phyloP scores from a whole-genome alignment of 495 filamentous ascomycete genomes.

The Neurospora sp. region DNA sequence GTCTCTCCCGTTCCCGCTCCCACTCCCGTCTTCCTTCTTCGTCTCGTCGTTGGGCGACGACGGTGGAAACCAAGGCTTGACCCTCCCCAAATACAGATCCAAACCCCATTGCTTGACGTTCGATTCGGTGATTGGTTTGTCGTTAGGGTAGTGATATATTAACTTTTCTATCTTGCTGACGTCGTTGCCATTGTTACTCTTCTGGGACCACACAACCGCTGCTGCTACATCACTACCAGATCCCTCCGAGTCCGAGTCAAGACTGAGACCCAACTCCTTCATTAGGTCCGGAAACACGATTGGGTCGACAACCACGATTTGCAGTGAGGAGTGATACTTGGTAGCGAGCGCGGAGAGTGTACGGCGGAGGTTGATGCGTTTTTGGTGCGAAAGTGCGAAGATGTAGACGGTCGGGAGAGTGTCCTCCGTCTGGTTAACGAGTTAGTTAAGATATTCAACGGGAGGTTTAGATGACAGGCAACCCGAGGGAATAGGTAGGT shows the following conservation, averaged over 20 bases:
- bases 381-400: constrained; percentile 14
- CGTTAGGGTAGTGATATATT: constrained; percentile 25
- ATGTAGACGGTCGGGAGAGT: constrained; percentile 34
- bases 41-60: constrained; percentile 5
- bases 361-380: constrained; percentile 15
- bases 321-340: constrained; percentile 30
- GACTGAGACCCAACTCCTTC: constrained; percentile 21
- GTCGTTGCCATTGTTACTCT: background rate
- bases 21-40: background rate
- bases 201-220: background rate
- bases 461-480: too few relatives aligned
- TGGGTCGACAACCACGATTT: constrained; percentile 30
- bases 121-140: constrained; percentile 9
- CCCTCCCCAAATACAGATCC: constrained; percentile 22
- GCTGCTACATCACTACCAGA: background rate
- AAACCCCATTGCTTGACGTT: constrained; percentile 21
- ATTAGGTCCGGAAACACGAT: constrained; percentile 31
- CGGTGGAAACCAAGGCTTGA: constrained; percentile 26
- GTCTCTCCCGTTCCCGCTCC: background rate
- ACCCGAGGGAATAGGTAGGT: too few relatives aligned
- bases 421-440: constrained; percentile 9
- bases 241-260: background rate
- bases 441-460: background rate
- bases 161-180: background rate
- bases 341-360: constrained; percentile 26